Percentiles rank a stretch among this genome's conserved stretches.
Evolutionary conservation across 2,329 filamentous ascomycete genomes (phyloP).

Genomic region (Hypoxylon sp.): DNA sequence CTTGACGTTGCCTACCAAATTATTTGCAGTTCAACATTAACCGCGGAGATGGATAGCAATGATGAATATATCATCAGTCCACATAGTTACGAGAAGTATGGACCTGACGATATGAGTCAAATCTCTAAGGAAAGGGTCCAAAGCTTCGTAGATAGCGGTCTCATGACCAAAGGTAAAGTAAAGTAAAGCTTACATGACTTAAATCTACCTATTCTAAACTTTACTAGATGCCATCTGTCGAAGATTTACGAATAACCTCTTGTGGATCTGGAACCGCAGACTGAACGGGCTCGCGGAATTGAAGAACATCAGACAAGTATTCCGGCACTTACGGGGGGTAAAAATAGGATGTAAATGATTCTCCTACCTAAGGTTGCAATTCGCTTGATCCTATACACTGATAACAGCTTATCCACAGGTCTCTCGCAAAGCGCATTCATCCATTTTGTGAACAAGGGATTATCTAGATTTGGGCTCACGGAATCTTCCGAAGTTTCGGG

Average conservation of each 20-base stretch:
- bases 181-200: not conserved
- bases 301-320: conserved; percentile 14
- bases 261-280: not conserved
- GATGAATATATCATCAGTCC: conserved; percentile 18
- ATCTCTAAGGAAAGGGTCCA: conserved; percentile 21
- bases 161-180: conserved; percentile 32
- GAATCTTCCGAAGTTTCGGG: conserved; percentile 1
- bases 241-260: conserved; percentile 23
- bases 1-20: not conserved
- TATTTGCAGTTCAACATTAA: not conserved
- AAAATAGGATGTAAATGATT: conserved; percentile 20
- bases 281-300: not conserved
- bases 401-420: conserved; percentile 18
- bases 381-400: not conserved
- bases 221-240: conserved; percentile 23
- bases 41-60: conserved; percentile 16
- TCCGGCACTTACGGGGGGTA: conserved; percentile 19
- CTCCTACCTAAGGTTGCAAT: not conserved
- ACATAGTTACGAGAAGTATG: conserved; percentile 31
- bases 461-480: not conserved
- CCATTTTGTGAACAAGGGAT: conserved; percentile 1
- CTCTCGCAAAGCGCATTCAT: conserved; percentile 24
- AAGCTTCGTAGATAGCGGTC: conserved; percentile 24
- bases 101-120: conserved; percentile 3
- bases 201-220: conserved; percentile 5